Conservation (phyloP, 306 rosid species). For the Pyrus communis region DNA sequence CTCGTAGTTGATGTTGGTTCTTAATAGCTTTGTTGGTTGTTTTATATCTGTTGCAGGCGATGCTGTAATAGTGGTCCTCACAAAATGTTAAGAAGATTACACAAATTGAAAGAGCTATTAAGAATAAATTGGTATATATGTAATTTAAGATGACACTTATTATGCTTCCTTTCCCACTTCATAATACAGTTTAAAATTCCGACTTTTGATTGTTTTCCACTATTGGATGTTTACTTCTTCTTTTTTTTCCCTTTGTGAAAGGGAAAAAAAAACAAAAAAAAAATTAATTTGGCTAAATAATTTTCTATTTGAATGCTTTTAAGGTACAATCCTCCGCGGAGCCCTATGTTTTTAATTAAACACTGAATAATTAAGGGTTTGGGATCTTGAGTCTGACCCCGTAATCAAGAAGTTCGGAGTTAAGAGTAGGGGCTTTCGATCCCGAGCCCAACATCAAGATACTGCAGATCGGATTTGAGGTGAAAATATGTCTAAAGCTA, state of each 20-base stretch:
- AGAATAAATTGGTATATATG: neutral
- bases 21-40: slow-evolving; percentile 61
- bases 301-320: neutral
- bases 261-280: neutral
- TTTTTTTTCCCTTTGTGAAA: neutral
- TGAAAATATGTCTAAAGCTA: neutral
- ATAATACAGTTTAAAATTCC: neutral
- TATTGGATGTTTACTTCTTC: too few species aligned
- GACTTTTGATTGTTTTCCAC: neutral
- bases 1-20: slow-evolving; percentile 49
- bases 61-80: slow-evolving; percentile 45
- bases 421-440: too few species aligned
- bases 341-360: neutral
- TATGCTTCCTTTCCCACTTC: neutral
- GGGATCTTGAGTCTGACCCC: neutral
- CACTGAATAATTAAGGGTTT: neutral
- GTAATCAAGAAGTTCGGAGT: neutral
- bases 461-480: too few species aligned
- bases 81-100: neutral
- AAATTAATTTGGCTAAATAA: neutral
- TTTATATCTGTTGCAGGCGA: slow-evolving; percentile 42
- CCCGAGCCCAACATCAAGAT: too few species aligned
- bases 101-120: neutral
- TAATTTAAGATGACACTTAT: neutral
- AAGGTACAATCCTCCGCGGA: too few species aligned